Evolutionary conservation across 73 alveolate species (phyloP).

Genomic region (Strombidium stylifer): DNA sequence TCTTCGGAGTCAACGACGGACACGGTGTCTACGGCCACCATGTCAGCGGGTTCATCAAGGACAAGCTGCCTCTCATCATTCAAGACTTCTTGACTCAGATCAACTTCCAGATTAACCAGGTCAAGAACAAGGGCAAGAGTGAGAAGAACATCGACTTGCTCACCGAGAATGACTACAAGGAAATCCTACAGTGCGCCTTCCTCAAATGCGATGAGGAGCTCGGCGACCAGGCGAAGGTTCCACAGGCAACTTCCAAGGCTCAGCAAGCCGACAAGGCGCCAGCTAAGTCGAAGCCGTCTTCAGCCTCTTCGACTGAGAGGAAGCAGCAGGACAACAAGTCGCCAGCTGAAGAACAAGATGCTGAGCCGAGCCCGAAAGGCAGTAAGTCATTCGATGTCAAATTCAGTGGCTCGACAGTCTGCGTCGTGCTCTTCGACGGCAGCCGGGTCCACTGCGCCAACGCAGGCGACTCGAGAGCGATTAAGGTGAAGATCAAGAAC

Average conservation of each 20-base stretch:
- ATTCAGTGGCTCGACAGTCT: slow-evolving; percentile 46
- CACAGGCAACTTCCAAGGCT: too few species aligned
- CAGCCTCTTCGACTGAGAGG: too few species aligned
- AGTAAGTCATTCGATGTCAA: slow-evolving; percentile 45
- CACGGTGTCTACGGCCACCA: slow-evolving; percentile 63
- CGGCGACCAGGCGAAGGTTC: neutral
- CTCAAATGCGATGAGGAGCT: slow-evolving; percentile 28
- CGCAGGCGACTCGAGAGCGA: slow-evolving; percentile 93
- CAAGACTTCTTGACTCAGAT: slow-evolving; percentile 21
- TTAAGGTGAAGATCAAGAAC: slow-evolving; percentile 57
- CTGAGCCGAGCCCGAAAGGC: too few species aligned
- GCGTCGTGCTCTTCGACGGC: slow-evolving; percentile 10
- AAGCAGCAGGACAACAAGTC: too few species aligned
- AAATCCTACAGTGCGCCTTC: slow-evolving; percentile 23
- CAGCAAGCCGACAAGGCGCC: too few species aligned
- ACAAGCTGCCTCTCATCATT: slow-evolving; percentile 43
- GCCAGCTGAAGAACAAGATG: too few species aligned
- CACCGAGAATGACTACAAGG: slow-evolving; percentile 16
- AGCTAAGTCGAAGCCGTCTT: too few species aligned
- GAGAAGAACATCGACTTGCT: slow-evolving; percentile 4
- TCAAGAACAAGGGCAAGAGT: slow-evolving; percentile 1
- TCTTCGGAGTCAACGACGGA: slow-evolving; percentile 65
- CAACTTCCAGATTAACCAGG: slow-evolving; percentile 6
- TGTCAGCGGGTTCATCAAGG: slow-evolving; percentile 40
- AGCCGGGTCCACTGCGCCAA: slow-evolving; percentile 72